Base-by-base conservation (phyloP, 148 eudicot genomes). In the Amaranthus cruentus region DNA sequence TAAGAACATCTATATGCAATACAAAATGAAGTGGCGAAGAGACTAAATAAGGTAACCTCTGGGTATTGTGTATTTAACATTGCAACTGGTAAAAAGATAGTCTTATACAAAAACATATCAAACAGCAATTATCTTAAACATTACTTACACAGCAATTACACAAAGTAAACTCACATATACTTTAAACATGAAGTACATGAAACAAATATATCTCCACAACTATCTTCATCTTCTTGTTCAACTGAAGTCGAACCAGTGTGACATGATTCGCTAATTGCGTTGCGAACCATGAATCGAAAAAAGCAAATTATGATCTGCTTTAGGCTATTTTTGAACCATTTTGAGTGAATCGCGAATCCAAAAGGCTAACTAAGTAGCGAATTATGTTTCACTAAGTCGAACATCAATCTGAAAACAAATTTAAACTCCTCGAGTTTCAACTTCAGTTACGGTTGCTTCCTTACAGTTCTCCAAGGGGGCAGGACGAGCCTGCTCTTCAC, bases 401-500 rank as follows among this genome's bases (percentile, higher is more conserved):
- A 54, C 47, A 56, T 6, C 53, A 15, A 49, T 58, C 55, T 47
- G 72, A 63, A 47, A 48, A 69, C 64, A 56, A 48, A 8, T 43
- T 51, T 74, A 62, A 5, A 42, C 52, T 14, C 73, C 42, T 74
- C 55, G 58, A 79, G n/a, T 70, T 52, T 70, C 47, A 47, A 47
- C 71, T 6, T 63, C 66, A 15, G 67, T 21, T 58, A 50, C 11
- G 47, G 68, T 46, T 42, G 53, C 46, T 54, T 44, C 63, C 28
- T 76, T 53, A 21, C 10, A 3, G 18, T 74, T 57, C 47, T 51
- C 82, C 55, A 47, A 66, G 59, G 2, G 42, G 66, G 5, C 48
- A 28, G 15, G 47, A 49, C 44, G 46, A 2, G 47, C 71, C 64
- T 77, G 62, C 42, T 72, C 59, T 64, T 0, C 59, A 49, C 28